Conservation (phyloP, 495 filamentous ascomycete genomes). For the Choiromyces venosus region DNA sequence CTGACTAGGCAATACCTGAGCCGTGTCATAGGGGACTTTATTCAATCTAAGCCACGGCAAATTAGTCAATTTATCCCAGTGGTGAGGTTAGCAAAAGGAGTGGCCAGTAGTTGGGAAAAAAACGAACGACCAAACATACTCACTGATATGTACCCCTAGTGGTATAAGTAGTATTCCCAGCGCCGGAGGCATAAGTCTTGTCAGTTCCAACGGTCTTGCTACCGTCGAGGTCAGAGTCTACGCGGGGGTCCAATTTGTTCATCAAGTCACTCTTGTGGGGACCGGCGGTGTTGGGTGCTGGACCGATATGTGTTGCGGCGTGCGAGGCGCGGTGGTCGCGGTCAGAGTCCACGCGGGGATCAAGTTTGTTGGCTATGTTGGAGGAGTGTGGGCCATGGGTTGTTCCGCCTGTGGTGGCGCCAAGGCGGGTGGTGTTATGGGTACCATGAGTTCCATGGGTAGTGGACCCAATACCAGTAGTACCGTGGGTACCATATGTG, state of each 20-base stretch:
- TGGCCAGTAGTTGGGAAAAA: no score
- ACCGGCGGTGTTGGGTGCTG: slow-evolving; percentile 43
- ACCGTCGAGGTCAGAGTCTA: slow-evolving; percentile 48
- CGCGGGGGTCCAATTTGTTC: slow-evolving; percentile 51
- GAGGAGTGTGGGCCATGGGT: no score
- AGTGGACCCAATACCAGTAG: slow-evolving; percentile 9
- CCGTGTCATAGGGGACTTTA: slow-evolving; percentile 20
- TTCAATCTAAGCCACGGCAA: neutral
- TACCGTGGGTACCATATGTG: slow-evolving; percentile 17
- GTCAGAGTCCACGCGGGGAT: slow-evolving; percentile 40
- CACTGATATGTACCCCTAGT: neutral
- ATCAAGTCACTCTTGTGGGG: slow-evolving; percentile 49
- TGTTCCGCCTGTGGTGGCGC: no score
- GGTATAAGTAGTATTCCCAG: no score
- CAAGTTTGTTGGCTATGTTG: slow-evolving; percentile 43
- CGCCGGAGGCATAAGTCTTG: slow-evolving; percentile 22
- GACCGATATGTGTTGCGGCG: slow-evolving; percentile 20
- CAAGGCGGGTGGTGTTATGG: slow-evolving; percentile 21
- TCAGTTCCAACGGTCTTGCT: slow-evolving; percentile 37
- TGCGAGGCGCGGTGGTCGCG: slow-evolving; percentile 39
- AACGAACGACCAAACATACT: neutral
- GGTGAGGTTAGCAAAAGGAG: no score
- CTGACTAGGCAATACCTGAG: slow-evolving; percentile 28
- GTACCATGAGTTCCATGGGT: slow-evolving; percentile 29
- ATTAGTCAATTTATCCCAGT: no score